Conservation (phyloP, 2,329 filamentous ascomycete species). For the Colletotrichum sp. region DNA sequence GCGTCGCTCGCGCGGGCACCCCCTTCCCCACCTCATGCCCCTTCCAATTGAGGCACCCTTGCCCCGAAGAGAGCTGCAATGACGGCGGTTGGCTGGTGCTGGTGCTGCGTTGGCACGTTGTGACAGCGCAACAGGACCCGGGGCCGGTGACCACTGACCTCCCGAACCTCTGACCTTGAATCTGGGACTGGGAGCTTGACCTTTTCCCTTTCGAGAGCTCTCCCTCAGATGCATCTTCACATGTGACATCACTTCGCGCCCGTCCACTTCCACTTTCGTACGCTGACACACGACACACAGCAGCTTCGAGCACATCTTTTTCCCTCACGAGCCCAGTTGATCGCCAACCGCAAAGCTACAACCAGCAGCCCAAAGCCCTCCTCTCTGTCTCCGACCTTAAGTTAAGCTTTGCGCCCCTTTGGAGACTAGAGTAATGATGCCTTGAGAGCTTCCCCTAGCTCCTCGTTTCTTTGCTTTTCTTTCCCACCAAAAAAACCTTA, state of each 20-base stretch:
- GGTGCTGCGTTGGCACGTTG: background rate
- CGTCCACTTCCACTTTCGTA: slow-evolving; percentile 7
- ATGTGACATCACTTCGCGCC: slow-evolving; percentile 23
- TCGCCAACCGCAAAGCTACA: background rate
- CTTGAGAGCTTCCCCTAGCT: background rate
- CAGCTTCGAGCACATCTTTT: background rate
- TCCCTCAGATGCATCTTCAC: slow-evolving; percentile 9
- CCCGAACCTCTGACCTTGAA: background rate
- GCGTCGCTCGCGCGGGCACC: background rate
- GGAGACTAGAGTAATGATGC: background rate
- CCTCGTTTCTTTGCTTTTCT: background rate
- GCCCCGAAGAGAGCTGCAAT: background rate
- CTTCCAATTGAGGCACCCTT: background rate
- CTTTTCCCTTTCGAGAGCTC: slow-evolving; percentile 5
- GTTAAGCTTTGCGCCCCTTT: slow-evolving; percentile 9
- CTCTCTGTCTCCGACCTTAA: background rate
- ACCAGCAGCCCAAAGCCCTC: background rate
- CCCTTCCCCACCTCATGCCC: background rate
- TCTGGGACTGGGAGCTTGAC: background rate
- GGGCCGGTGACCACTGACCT: background rate
- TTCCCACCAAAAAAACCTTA: background rate
- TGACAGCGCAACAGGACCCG: background rate
- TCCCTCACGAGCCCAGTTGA: background rate
- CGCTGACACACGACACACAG: slow-evolving; percentile 8
- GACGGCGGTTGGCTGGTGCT: background rate